Evolutionary conservation across 2,329 filamentous ascomycete genomes (phyloP).

Genomic region (Calonectria leucothoes): DNA sequence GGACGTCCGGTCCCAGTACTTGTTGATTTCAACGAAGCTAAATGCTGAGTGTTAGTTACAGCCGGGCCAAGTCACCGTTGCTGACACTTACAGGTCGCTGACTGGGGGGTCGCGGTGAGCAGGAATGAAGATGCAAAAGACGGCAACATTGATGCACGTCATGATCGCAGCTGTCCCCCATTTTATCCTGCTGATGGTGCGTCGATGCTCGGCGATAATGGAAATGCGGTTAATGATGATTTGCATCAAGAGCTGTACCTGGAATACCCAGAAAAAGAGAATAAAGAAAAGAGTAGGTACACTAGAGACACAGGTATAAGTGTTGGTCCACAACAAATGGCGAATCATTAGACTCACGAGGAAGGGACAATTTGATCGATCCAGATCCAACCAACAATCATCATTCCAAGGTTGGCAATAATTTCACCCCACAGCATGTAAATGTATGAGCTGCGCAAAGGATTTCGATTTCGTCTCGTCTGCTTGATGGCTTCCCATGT

Average conservation of each 20-base stretch:
- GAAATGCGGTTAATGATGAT: slow-evolving; percentile 67
- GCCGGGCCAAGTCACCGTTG: too few species aligned
- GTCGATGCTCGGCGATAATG: slow-evolving; percentile 57
- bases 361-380: slow-evolving; percentile 48
- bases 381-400: slow-evolving; percentile 53
- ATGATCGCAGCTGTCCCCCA: slow-evolving; percentile 59
- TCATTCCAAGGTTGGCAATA: slow-evolving; percentile 51
- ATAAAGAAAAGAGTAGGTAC: slow-evolving; percentile 50
- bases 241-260: slow-evolving; percentile 64
- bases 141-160: slow-evolving; percentile 62
- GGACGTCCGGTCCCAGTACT: slow-evolving; percentile 64
- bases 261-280: slow-evolving; percentile 55
- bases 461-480: slow-evolving; percentile 50
- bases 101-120: slow-evolving; percentile 54
- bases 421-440: slow-evolving; percentile 61
- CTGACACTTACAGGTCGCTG: slow-evolving; percentile 45
- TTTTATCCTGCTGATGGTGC: slow-evolving; percentile 55
- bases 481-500: slow-evolving; percentile 56
- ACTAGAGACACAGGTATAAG: slow-evolving; percentile 26
- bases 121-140: slow-evolving; percentile 67
- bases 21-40: slow-evolving; percentile 56
- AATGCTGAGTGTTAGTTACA: background rate
- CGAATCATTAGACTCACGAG: slow-evolving; percentile 31
- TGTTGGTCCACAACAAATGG: background rate
- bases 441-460: slow-evolving; percentile 51